Evolutionary conservation across 257 asterid species (phyloP).

Genomic region (Plantago elongata): DNA sequence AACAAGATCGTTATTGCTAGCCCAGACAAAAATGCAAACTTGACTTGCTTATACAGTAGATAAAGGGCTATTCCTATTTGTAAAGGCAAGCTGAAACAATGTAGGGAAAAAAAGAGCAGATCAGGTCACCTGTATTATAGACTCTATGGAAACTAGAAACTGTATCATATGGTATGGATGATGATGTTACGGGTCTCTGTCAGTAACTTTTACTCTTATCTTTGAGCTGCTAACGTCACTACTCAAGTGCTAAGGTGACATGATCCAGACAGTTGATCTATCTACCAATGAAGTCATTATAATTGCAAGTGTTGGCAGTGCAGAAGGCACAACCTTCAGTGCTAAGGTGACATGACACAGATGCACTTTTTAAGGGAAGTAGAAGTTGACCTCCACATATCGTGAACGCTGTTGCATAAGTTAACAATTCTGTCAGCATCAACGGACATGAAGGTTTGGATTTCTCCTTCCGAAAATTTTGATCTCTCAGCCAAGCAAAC

Average conservation of each 20-base stretch:
- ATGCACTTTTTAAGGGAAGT: constrained; percentile 18
- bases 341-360: too few species aligned
- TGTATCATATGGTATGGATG: too few species aligned
- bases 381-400: constrained; percentile 77
- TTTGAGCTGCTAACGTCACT: too few species aligned
- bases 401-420: constrained; percentile 91
- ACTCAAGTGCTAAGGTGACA: too few species aligned
- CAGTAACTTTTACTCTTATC: too few species aligned
- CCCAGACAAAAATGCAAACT: constrained; percentile 91
- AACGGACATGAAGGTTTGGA: constrained; percentile 97
- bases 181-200: too few species aligned
- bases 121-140: background rate
- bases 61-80: constrained; percentile 91
- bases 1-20: constrained; percentile 74
- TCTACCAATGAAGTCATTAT: too few species aligned
- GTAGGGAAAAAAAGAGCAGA: constrained; percentile 7
- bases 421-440: constrained; percentile 89
- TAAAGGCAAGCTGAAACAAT: constrained; percentile 78
- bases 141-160: too few species aligned
- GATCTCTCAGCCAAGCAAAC: constrained; percentile 86
- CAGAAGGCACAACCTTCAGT: too few species aligned
- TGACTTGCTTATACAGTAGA: constrained; percentile 83
- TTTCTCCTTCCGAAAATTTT: constrained; percentile 93
- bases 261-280: too few species aligned
- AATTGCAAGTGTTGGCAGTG: too few species aligned